Evolutionary conservation across 208 protist species (phyloP), one percentile per base, ranked within the genome.

Genomic region (Eutreptiella sp.): DNA sequence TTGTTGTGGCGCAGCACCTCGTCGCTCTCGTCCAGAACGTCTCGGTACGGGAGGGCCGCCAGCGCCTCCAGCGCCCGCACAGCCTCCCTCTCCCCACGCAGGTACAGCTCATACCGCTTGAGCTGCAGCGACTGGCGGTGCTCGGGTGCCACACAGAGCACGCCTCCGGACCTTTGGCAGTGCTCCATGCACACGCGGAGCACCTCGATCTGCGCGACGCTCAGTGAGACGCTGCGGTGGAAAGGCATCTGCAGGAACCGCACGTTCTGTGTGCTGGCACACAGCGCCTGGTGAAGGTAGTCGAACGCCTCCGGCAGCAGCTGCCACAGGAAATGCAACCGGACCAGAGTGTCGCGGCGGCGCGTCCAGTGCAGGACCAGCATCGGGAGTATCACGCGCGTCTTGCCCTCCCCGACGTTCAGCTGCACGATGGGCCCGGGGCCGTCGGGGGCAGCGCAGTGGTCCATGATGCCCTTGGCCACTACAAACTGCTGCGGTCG

Each of bases 401-500:
- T 60, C 21, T 60, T 60, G 7, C 53, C 53, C 31, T 60, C 53
- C 29, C 53, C 53, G 38, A 60, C 46, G 53, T 60, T 45, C 24
- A 60, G 53, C 53, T 60, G 31, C 36, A 5, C 36, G 2, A 32
- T 39, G 23, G 43, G 14, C 19, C 21, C 21, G 26, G 43, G 43
- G 26, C 7, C 26, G 9, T 48, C 9, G 19, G n/a, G n/a, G n/a
- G n/a, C n/a, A n/a, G n/a, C n/a, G n/a, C n/a, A n/a, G n/a, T n/a
- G n/a, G n/a, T n/a, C n/a, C n/a, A n/a, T n/a, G n/a, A 48, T 48
- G 19, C 9, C 26, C 43, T 48, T 5, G 19, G 19, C 16, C 21
- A 27, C 26, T 7, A 28, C 43, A n/a, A 28, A 48, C 43, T 48
- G 43, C 43, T 29, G 19, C 9, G 14, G 16, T 21, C 43, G 43